Evolutionary conservation across 495 filamentous ascomycete genomes (phyloP).

Genomic region (Staphylotrichum tortipilum): DNA sequence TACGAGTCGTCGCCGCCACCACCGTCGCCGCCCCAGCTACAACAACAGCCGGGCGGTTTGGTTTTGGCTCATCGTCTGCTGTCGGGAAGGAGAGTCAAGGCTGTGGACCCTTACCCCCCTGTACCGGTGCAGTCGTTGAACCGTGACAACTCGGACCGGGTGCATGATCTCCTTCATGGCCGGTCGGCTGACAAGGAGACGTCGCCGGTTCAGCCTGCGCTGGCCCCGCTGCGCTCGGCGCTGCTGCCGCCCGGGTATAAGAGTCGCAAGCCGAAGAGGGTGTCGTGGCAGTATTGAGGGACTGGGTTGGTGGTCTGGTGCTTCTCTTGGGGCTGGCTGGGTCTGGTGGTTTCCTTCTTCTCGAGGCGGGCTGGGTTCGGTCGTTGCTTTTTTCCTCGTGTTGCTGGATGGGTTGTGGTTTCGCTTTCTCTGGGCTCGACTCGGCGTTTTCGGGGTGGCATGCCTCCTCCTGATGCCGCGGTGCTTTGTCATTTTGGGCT

Average conservation of each 20-base stretch:
- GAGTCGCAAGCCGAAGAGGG: neutral
- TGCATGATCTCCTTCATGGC: neutral
- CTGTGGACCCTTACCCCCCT: neutral
- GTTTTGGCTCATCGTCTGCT: too few relatives aligned
- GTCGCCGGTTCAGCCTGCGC: neutral
- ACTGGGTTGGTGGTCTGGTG: too few relatives aligned
- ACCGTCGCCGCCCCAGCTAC: too few relatives aligned
- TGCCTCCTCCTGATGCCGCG: too few relatives aligned
- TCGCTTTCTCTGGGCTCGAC: too few relatives aligned
- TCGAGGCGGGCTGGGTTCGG: neutral
- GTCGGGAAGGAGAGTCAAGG: too few relatives aligned
- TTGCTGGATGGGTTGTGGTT: too few relatives aligned
- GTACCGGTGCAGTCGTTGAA: neutral
- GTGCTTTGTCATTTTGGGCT: too few relatives aligned
- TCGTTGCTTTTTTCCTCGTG: too few relatives aligned
- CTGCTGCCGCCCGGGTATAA: neutral
- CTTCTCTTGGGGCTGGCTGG: neutral
- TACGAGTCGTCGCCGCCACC: too few relatives aligned
- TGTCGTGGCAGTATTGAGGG: constrained; percentile 1
- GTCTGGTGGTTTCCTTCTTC: neutral
- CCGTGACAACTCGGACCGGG: neutral
- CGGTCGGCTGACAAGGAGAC: neutral
- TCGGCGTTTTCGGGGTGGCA: too few relatives aligned
- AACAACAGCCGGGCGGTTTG: too few relatives aligned
- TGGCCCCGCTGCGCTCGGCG: neutral